phyloP scores from a whole-genome alignment of 1,284 basidiomycete genomes.

The Trametes versicolor region DNA sequence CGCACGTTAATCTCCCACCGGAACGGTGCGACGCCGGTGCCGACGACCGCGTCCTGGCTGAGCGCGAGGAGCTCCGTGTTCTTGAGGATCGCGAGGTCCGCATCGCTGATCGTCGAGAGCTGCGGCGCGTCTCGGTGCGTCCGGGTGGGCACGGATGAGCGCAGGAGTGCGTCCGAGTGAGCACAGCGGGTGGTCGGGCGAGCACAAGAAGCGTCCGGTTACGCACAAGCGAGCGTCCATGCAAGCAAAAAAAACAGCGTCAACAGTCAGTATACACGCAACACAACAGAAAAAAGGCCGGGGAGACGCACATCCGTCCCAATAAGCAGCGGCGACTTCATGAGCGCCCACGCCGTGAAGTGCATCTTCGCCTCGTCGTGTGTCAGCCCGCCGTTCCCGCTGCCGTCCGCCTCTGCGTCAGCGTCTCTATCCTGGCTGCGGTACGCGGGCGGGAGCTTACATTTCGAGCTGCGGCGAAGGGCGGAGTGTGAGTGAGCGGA shows the following conservation, averaged over 20 bases:
- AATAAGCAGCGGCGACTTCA: constrained; percentile 67
- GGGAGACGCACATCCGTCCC: constrained; percentile 47
- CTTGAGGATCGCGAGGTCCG: constrained; percentile 63
- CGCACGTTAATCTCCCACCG: constrained; percentile 69
- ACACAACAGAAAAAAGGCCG: too few species aligned
- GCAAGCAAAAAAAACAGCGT: too few species aligned
- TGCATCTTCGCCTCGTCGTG: constrained; percentile 69
- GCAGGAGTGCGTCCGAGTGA: too few species aligned
- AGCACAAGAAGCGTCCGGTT: too few species aligned
- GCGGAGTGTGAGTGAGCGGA: background rate
- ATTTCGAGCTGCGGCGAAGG: constrained; percentile 55
- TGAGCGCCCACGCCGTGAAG: constrained; percentile 72
- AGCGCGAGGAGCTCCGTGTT: constrained; percentile 74
- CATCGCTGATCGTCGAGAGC: constrained; percentile 58
- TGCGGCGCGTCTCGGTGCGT: constrained; percentile 36
- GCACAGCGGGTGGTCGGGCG: too few species aligned
- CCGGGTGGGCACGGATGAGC: too few species aligned
- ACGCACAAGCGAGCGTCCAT: too few species aligned
- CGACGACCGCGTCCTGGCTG: constrained; percentile 72
- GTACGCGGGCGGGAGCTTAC: constrained; percentile 46
- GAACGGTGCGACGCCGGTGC: constrained; percentile 69
- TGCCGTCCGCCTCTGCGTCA: constrained; percentile 34
- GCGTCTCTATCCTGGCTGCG: too few species aligned
- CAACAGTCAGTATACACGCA: too few species aligned
- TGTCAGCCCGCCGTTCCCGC: constrained; percentile 65